These are phyloP conservation scores for Lichina pygmaea DNA, from an alignment of 495 filamentous ascomycete genomes.

Conservation along the genomic window DNA sequence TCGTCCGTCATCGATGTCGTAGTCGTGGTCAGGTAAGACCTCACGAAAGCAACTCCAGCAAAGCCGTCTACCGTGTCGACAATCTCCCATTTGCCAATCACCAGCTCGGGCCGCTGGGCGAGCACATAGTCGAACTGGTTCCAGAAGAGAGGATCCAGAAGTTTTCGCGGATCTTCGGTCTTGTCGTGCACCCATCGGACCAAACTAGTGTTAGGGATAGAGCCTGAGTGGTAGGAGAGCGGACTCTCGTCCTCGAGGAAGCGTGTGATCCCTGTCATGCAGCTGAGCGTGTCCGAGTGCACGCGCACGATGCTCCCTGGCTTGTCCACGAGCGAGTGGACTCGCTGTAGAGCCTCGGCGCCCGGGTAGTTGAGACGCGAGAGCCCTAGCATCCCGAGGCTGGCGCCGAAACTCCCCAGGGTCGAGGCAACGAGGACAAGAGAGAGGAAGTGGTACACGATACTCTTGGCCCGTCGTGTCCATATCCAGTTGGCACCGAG, in stretches of 20 bases:
- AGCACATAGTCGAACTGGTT: slow-evolving; percentile 55
- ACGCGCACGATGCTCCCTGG: slow-evolving; percentile 14
- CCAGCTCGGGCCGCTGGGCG: slow-evolving; percentile 30
- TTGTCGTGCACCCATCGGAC: slow-evolving; percentile 27
- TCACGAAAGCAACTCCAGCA: slow-evolving; percentile 37
- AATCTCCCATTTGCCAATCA: slow-evolving; percentile 44
- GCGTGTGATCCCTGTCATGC: slow-evolving; percentile 81
- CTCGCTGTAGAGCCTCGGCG: slow-evolving; percentile 32
- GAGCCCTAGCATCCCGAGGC: slow-evolving; percentile 35
- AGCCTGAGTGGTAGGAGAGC: no score
- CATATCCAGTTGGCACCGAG: slow-evolving; percentile 50
- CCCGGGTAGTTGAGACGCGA: slow-evolving; percentile 78
- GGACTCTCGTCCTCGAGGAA: slow-evolving; percentile 31
- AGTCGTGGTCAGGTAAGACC: slow-evolving; percentile 10
- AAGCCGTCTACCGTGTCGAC: slow-evolving; percentile 43
- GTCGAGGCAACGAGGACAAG: slow-evolving; percentile 28
- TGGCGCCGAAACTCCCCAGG: slow-evolving; percentile 26
- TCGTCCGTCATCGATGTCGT: not conserved
- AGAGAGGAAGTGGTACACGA: slow-evolving; percentile 27
- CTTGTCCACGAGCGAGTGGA: slow-evolving; percentile 13
- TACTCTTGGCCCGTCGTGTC: slow-evolving; percentile 31
- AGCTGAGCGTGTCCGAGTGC: slow-evolving; percentile 66
- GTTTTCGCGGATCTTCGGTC: slow-evolving; percentile 20
- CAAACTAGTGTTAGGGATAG: slow-evolving; percentile 2
- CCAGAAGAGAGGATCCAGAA: slow-evolving; percentile 51